Conservation (phyloP, 1,284 basidiomycete species). For the Heliocybe sulcata region DNA sequence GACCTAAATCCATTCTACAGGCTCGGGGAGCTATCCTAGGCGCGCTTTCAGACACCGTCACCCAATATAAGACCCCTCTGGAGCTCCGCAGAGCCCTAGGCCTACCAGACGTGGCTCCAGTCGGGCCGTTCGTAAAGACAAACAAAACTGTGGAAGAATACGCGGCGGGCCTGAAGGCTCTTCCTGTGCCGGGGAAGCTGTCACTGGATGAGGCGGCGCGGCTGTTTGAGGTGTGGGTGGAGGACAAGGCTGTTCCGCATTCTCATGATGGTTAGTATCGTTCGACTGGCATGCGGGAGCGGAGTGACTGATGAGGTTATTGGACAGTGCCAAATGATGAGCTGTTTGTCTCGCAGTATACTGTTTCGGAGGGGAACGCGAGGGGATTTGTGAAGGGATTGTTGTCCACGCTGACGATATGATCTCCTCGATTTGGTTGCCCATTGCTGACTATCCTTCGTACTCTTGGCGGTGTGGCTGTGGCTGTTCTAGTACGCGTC, state of each 20-base stretch:
- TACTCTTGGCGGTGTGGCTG: too few species aligned
- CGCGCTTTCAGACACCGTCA: conserved; percentile 52
- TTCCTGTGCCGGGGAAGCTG: conserved; percentile 53
- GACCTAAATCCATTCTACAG: conserved; percentile 21
- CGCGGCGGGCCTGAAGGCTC: conserved; percentile 41
- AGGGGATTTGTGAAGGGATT: conserved; percentile 69
- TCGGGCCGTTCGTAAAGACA: conserved; percentile 42
- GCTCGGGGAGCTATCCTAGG: conserved; percentile 59
- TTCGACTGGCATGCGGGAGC: conserved; percentile 3
- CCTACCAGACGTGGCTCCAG: conserved; percentile 27
- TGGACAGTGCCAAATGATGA: conserved; percentile 41
- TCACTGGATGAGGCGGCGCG: conserved; percentile 55
- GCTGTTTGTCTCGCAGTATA: conserved; percentile 65
- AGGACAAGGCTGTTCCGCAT: conserved; percentile 35
- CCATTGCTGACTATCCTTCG: too few species aligned
- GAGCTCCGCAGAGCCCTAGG: conserved; percentile 55
- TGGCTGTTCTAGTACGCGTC: too few species aligned
- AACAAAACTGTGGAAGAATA: conserved; percentile 40
- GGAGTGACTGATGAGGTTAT: background rate
- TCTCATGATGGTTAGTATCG: conserved; percentile 35
- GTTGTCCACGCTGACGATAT: background rate
- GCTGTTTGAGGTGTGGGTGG: conserved; percentile 67
- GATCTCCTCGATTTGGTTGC: background rate
- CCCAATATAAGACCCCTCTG: conserved; percentile 42
- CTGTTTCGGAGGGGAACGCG: conserved; percentile 66